Percentiles rank a stretch among this genome's conserved stretches.
Evolutionary conservation across 2,329 filamentous ascomycete genomes (phyloP).

Genomic region (Colletotrichum tropicicola): DNA sequence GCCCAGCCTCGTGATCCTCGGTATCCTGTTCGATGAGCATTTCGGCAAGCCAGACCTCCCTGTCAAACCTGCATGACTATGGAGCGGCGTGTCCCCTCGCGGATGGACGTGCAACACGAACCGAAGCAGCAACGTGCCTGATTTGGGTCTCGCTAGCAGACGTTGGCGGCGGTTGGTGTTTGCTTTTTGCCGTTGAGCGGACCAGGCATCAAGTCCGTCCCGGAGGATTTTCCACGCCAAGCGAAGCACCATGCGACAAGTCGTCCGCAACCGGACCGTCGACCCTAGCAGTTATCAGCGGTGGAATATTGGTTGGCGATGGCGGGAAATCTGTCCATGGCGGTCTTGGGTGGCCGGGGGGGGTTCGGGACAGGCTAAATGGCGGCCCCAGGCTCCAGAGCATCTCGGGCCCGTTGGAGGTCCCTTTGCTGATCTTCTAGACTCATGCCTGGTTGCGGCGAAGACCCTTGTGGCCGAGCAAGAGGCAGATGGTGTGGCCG

Average conservation of each 20-base stretch:
- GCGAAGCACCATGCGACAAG: conserved; percentile 8
- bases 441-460: conserved; percentile 28
- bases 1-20: conserved; percentile 4
- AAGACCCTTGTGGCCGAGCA: conserved; percentile 28
- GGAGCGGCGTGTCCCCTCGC: not conserved
- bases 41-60: not conserved
- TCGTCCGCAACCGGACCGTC: conserved; percentile 26
- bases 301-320: conserved; percentile 13
- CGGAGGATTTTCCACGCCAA: conserved; percentile 32
- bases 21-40: not conserved
- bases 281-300: conserved; percentile 7
- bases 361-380: conserved; percentile 19
- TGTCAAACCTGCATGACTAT: not conserved
- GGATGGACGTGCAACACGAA: not conserved
- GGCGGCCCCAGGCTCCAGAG: conserved; percentile 9
- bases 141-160: not conserved
- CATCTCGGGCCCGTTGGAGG: conserved; percentile 14
- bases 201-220: not conserved
- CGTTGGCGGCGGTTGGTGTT: conserved; percentile 1
- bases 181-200: conserved; percentile 19
- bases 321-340: conserved; percentile 18
- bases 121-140: not conserved
- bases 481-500: conserved; percentile 13
- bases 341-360: conserved; percentile 13
- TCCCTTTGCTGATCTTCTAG: conserved; percentile 28